Conservation (phyloP, 306 rosid species). For the Dalbergia cultrata region DNA sequence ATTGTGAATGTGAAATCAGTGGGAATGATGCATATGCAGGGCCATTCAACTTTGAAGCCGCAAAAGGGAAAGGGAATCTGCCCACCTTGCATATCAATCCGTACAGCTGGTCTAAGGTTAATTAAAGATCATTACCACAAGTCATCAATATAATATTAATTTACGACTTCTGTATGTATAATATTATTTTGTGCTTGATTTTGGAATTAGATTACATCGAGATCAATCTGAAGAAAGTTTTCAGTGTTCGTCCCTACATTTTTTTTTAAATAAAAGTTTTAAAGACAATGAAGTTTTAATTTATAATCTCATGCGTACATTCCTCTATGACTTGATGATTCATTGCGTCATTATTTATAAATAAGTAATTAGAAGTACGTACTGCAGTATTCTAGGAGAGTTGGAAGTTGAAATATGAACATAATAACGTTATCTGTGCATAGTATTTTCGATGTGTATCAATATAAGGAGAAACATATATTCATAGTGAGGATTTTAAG, state of each 20-base stretch:
- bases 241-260: background rate
- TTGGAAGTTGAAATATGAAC: background rate
- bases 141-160: background rate
- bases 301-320: too few relatives aligned
- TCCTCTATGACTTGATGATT: background rate
- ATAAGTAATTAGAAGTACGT: background rate
- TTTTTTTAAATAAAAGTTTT: too few relatives aligned
- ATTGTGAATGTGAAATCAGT: background rate
- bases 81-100: constrained; percentile 80
- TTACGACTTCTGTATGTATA: background rate
- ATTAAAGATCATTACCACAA: background rate
- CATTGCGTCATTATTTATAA: background rate
- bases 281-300: too few relatives aligned
- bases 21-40: constrained; percentile 56
- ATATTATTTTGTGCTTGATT: background rate
- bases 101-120: constrained; percentile 90
- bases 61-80: constrained; percentile 59
- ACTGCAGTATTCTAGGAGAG: background rate
- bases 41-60: constrained; percentile 80
- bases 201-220: background rate
- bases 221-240: background rate
- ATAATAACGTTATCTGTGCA: too few relatives aligned
- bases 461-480: too few relatives aligned
- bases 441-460: too few relatives aligned
- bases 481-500: too few relatives aligned